Evolutionary conservation across 495 filamentous ascomycete genomes (phyloP), one percentile per base, ranked within the genome.

Genomic region (Penicillium canescens): DNA sequence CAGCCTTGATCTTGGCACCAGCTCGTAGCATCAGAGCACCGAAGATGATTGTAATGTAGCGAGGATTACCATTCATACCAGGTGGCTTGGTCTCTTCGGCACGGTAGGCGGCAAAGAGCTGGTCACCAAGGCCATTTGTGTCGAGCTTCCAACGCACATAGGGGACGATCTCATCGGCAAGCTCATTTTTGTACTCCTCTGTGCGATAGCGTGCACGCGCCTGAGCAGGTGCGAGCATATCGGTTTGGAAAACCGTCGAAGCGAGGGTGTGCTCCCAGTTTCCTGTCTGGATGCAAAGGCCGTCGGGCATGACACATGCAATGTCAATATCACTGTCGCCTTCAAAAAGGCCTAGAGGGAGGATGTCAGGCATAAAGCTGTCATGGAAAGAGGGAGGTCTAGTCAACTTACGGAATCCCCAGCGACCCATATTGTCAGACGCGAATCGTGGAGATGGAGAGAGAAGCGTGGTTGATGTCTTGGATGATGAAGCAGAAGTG

Each of bases 121-220:
- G 11, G 11, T 44, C 46, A 11, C 39, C 46, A 6, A 42, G 18
- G 33, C 24, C 34, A 4, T 50, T 14, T 3, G 2, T 50, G 37
- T 50, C 38, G 4, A 56, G 23, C 21, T 50, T 50, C 1, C 39
- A 5, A 18, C 53, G 45, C 3, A 56, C n/a, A 10, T 44, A 56
- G 5, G 39, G 38, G 10, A 50, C 8, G 10, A 18, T 44, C 1
- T n/a, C 4, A 8, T 16, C 39, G 8, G 24, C 26, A 0, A 50
- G 14, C 9, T 13, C 3, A 2, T 34, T 1, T 3, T 23, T 14
- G 9, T 48, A 41, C 9, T 42, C 10, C 4, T 35, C 6, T 6
- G 47, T 50, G 6, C 11, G n/a, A 36, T 41, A 50, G 10, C 4
- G 3, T n/a, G 37, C 20, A 5, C 0, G 5, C 1, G 37, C 23